Conservation (phyloP, 2,329 filamentous ascomycete species). For the Simplicillium aogashimaense region DNA sequence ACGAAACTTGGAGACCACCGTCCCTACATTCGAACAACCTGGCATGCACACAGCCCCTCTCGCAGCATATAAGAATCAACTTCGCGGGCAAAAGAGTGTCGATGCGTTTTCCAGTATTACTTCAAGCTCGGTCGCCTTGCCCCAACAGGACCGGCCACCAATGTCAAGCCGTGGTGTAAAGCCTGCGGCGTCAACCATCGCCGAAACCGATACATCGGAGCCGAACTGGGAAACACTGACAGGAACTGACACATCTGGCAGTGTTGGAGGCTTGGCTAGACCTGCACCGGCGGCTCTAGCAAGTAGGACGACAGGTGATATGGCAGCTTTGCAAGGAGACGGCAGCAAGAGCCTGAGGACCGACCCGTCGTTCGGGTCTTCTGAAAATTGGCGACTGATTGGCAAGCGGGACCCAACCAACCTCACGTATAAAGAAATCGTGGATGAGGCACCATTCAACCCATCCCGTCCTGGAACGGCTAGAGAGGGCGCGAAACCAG, state of each 20-base stretch:
- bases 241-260: constrained; percentile 14
- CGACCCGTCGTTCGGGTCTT: constrained; percentile 22
- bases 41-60: constrained; percentile 10
- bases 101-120: constrained; percentile 18
- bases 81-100: constrained; percentile 10
- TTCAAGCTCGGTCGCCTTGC: constrained; percentile 23
- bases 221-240: constrained; percentile 11
- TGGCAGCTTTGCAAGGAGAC: constrained; percentile 12
- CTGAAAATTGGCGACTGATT: constrained; percentile 26
- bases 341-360: constrained; percentile 13
- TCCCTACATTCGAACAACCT: constrained; percentile 17
- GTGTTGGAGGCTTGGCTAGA: constrained; percentile 12
- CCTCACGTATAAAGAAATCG: constrained; percentile 21
- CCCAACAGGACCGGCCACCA: constrained; percentile 5
- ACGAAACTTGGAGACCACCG: constrained; percentile 16
- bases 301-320: constrained; percentile 13
- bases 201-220: constrained; percentile 4
- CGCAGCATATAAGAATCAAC: constrained; percentile 4
- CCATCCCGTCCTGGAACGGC: constrained; percentile 21
- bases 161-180: constrained; percentile 1
- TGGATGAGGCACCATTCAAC: constrained; percentile 25
- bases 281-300: constrained; percentile 12
- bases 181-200: constrained; percentile 6
- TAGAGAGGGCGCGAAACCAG: constrained; percentile 11
- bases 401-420: constrained; percentile 16